A percentile compares a stretch with the other conserved stretches of the same genome.
phyloP scores from a whole-genome alignment of 108 stramenopile species.

The Cylindrotheca closterium region DNA sequence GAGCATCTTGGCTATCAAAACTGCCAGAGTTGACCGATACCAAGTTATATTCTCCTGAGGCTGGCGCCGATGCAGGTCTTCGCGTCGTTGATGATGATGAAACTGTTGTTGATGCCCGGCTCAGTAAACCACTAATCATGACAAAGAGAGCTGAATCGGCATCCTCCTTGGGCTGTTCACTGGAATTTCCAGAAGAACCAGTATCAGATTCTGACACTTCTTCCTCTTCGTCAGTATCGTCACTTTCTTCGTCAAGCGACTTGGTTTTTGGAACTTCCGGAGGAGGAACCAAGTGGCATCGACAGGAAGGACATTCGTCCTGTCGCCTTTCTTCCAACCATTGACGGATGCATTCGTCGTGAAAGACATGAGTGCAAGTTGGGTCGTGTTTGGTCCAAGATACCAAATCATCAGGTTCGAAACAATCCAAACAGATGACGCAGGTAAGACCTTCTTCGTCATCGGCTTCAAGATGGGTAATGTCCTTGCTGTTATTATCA shows the following conservation, averaged over 20 bases:
- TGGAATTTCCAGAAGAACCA: neutral
- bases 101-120: too few species aligned
- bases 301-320: slow-evolving; percentile 46
- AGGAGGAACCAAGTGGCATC: slow-evolving; percentile 1
- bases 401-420: slow-evolving; percentile 31
- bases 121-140: slow-evolving; percentile 24
- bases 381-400: slow-evolving; percentile 15
- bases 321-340: slow-evolving; percentile 35
- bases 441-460: slow-evolving; percentile 32
- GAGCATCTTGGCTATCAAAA: neutral
- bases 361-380: slow-evolving; percentile 34
- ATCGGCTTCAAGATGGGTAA: neutral
- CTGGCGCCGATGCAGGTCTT: neutral
- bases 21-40: neutral
- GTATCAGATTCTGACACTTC: neutral
- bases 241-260: neutral
- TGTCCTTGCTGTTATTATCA: neutral
- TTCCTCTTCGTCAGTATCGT: neutral
- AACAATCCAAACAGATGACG: slow-evolving; percentile 39
- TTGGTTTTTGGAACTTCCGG: neutral
- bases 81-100: neutral
- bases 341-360: slow-evolving; percentile 29
- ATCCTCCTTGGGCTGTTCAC: neutral
- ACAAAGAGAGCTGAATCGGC: slow-evolving; percentile 25
- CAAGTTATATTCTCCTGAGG: neutral